Conservation (phyloP, 2,329 filamentous ascomycete species). For the Microdochium trichocladiopsis region DNA sequence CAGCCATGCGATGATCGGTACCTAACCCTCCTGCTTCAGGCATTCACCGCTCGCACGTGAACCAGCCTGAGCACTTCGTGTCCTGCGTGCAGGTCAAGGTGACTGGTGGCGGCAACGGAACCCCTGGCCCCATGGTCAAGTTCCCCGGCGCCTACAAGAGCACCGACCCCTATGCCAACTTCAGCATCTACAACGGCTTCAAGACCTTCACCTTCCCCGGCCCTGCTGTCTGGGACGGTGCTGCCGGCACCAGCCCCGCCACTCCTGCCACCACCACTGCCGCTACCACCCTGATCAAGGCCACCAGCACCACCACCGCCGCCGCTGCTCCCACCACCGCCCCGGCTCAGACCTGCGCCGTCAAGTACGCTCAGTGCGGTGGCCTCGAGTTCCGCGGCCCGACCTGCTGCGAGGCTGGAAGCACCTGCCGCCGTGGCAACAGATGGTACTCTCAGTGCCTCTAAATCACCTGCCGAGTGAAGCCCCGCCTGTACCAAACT, state of each 20-base stretch:
- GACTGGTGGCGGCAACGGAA: slow-evolving; percentile 23
- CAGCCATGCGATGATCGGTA: neutral
- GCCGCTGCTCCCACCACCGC: neutral
- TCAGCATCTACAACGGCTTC: slow-evolving; percentile 1
- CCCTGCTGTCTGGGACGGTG: neutral
- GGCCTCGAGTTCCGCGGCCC: neutral
- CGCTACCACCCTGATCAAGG: neutral
- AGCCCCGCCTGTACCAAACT: neutral
- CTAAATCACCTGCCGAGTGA: too few relatives aligned
- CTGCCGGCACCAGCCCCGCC: neutral
- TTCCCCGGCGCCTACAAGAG: slow-evolving; percentile 48
- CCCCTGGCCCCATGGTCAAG: slow-evolving; percentile 22
- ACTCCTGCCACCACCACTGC: neutral
- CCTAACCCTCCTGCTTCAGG: neutral
- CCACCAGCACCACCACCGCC: neutral
- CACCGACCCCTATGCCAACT: slow-evolving; percentile 25
- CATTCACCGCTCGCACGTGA: neutral
- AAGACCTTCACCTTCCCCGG: neutral
- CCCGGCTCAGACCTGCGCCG: neutral
- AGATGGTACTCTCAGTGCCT: neutral
- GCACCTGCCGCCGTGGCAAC: neutral
- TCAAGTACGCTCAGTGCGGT: neutral
- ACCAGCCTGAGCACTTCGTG: neutral
- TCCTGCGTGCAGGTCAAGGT: slow-evolving; percentile 48
- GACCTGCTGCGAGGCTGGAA: neutral